Conservation (phyloP, 441 rosid genomes). For the Omphalea diandra region DNA sequence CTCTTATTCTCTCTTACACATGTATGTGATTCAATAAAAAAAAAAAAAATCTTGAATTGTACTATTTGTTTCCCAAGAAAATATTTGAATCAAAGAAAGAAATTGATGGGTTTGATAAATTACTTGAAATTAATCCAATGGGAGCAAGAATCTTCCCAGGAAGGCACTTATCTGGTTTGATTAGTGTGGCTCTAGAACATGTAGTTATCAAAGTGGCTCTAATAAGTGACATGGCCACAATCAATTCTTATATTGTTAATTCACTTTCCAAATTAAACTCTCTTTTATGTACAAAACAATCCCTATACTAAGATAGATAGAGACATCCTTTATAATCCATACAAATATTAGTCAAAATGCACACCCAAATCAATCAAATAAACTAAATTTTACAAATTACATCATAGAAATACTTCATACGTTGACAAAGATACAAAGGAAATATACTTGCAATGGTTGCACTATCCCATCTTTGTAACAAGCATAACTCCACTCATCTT, state of each 20-base stretch:
- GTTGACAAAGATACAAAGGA: conserved; percentile 1
- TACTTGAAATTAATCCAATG: too few relatives aligned
- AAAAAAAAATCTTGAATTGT: too few relatives aligned
- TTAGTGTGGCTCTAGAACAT: conserved; percentile 62
- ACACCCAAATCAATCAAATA: conserved; percentile 1
- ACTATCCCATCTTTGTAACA: conserved; percentile 99
- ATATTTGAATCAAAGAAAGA: too few relatives aligned
- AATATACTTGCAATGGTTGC: conserved; percentile 90
- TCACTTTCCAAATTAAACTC: conserved; percentile 59
- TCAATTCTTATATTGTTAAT: conserved; percentile 64
- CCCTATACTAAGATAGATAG: conserved; percentile 37
- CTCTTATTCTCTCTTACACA: too few relatives aligned
- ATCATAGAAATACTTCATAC: conserved; percentile 1
- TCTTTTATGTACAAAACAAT: conserved; percentile 56
- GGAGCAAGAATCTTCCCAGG: too few relatives aligned
- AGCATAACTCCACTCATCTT: conserved; percentile 87
- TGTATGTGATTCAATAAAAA: too few relatives aligned
- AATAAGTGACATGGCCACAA: conserved; percentile 80
- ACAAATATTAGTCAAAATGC: conserved; percentile 1
- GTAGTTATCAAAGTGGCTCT: conserved; percentile 78
- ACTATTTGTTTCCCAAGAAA: too few relatives aligned
- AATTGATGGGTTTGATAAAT: too few relatives aligned
- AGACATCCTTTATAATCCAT: conserved; percentile 4
- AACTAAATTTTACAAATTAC: background rate
- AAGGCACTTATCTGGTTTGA: conserved; percentile 65